These are phyloP conservation scores for Globisporangium rhizosaccharum DNA, from an alignment of 352 stramenopile species.

Conservation along the genomic window DNA sequence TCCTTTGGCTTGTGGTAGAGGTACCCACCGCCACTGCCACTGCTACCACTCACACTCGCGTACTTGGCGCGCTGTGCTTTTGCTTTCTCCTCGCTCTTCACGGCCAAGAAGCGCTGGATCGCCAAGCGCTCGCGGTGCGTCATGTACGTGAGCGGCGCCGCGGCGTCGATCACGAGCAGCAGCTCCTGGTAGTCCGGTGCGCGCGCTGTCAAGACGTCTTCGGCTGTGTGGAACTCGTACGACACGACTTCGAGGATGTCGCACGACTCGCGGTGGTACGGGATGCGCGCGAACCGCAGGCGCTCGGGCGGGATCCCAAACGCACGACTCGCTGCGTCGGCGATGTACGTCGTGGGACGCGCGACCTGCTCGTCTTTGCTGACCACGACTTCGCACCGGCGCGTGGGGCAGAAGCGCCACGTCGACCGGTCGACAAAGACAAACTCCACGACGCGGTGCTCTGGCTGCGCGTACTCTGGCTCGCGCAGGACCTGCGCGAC, in stretches of 20 bases:
- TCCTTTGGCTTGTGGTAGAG: slow-evolving; percentile 75
- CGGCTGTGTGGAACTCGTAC: slow-evolving; percentile 30
- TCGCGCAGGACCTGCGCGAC: slow-evolving; percentile 60
- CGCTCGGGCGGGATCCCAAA: slow-evolving; percentile 49
- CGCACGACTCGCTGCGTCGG: slow-evolving; percentile 22
- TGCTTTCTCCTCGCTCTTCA: slow-evolving; percentile 58
- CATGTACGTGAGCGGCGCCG: slow-evolving; percentile 33
- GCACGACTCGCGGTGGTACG: slow-evolving; percentile 55
- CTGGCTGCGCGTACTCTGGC: slow-evolving; percentile 35
- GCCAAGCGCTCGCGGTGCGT: slow-evolving; percentile 35
- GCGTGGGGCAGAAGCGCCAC: slow-evolving; percentile 57
- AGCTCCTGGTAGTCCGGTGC: slow-evolving; percentile 58
- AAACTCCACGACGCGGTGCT: slow-evolving; percentile 62
- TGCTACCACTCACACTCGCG: slow-evolving; percentile 13
- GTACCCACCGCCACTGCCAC: slow-evolving; percentile 20
- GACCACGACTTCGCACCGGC: slow-evolving; percentile 54
- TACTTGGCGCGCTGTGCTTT: slow-evolving; percentile 40
- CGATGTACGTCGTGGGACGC: slow-evolving; percentile 33
- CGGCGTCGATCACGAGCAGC: slow-evolving; percentile 56
- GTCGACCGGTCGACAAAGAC: slow-evolving; percentile 58
- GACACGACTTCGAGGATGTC: slow-evolving; percentile 71
- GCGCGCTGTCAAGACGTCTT: slow-evolving; percentile 21
- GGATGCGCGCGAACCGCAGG: slow-evolving; percentile 52
- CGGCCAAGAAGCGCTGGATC: slow-evolving; percentile 51
- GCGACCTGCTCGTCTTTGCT: slow-evolving; percentile 25